Evolutionary conservation across 345 rosid genomes (phyloP), one percentile per base, ranked within the genome.

Genomic region (Nasturtium officinale): DNA sequence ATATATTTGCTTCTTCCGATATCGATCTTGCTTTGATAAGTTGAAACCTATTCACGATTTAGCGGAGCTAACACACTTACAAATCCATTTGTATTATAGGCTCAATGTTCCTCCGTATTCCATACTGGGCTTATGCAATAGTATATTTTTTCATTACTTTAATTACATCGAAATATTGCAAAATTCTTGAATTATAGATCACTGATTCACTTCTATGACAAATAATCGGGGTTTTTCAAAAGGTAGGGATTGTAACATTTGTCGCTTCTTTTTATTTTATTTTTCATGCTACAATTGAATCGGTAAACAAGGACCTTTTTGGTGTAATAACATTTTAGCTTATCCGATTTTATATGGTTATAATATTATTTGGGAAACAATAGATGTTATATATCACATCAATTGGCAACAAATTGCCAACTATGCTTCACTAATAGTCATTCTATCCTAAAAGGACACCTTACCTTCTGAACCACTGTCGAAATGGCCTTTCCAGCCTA

Each of bases 401-500:
- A 45, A 54, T 1, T 56, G n/a, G 30, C 65, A 33, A 33, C 23
- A 33, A 48, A 65, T 17, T 73, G 72, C 77, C 65, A 73, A 65
- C 52, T 67, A 37, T 74, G 37, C 28, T 25, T 20, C 59, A 16
- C 76, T 52, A 45, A 56, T 47, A 59, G 35, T 35, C 25, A 35
- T 58, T 58, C 59, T 32, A 59, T 28, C 5, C 6, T 12, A 21
- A 17, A 56, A n/a, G 17, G 65, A 76, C 65, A 55, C 16, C 60
- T 45, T 62, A 76, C 79, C 71, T 53, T 55, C 52, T 46, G 45
- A 55, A 62, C 28, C 60, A 62, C 75, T 76, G 46, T 62, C 45
- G 60, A 69, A 6, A 29, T 33, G 18, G 71, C 7, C 75, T 76
- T 56, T 76, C 69, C 65, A 76, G 75, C 60, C 71, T 69, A 69